Evolutionary conservation across 1,139 yeast species (phyloP), one percentile per base, ranked within the genome.

Genomic region (Spathaspora jeffriesii): DNA sequence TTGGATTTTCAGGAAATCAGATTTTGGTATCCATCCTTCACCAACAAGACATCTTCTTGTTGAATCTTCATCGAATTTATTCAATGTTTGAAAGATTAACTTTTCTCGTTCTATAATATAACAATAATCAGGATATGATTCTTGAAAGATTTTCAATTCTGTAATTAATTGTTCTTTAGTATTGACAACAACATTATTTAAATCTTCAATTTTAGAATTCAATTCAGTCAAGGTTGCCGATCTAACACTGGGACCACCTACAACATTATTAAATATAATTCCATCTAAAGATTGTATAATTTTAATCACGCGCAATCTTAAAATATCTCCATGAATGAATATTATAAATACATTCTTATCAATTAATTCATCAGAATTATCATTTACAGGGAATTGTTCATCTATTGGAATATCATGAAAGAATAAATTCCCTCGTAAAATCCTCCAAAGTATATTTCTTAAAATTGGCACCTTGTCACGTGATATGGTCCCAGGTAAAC

Each of bases 1-100:
- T 28, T 68, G 63, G 21, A 68, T 57, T 20, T 51, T 53, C 8
- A 47, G 51, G 44, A 64, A 59, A 46, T 73, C 76, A 15, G 58
- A 52, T 27, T 55, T 58, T 1, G 96, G 96, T 32, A 91, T 79
- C 99, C 99, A 93, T 28, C 98, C 99, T 72, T 93, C 99, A n/a
- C 96, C 98, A 50, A 93, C 90, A 47, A 93, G 73, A 51, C 96
- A 88, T 58, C 93, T 81, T 67, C 98, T 80, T 34, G 90, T 83
- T 49, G 84, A 82, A 63, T 92, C 97, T 63, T 84, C 89, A 61
- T 87, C 88, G 67, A 92, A 91, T 57, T 81, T 76, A 66, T 92
- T 92, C 63, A 93, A 74, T 0, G 88, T 79, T 54, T 85, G 81
- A 64, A 83, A 90, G 34, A 91, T 84, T 28, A 85, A 75, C 60